Conservation (phyloP, 345 rosid genomes). For the Theobroma cacao region DNA sequence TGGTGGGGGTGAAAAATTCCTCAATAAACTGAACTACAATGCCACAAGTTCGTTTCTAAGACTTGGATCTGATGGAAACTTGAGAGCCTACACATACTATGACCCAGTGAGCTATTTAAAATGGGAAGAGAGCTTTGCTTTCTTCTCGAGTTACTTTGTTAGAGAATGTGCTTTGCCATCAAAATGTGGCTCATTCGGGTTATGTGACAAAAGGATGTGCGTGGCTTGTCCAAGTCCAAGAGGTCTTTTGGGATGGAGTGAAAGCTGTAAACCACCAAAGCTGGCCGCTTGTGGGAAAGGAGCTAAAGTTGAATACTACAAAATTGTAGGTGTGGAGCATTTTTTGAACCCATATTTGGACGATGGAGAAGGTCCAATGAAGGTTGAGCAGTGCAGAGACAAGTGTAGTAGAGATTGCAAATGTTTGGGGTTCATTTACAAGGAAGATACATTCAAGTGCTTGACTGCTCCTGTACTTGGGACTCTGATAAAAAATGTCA, state of each 20-base stretch:
- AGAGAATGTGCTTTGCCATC: slow-evolving; percentile 13
- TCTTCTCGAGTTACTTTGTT: background rate
- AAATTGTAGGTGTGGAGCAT: background rate
- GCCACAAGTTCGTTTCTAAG: slow-evolving; percentile 1
- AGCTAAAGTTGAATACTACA: background rate
- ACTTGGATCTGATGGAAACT: background rate
- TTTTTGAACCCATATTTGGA: slow-evolving; percentile 20
- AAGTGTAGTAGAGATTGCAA: slow-evolving; percentile 37
- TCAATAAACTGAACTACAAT: slow-evolving; percentile 20
- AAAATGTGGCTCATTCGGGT: slow-evolving; percentile 8
- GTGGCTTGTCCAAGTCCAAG: slow-evolving; percentile 8
- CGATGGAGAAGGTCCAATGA: slow-evolving; percentile 24
- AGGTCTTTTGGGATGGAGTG: slow-evolving; percentile 3
- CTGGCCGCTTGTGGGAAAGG: background rate
- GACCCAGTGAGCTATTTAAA: background rate
- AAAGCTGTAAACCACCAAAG: slow-evolving; percentile 5
- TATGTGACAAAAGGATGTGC: slow-evolving; percentile 2
- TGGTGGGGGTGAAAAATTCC: background rate
- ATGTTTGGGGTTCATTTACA: slow-evolving; percentile 31
- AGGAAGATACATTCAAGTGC: slow-evolving; percentile 18
- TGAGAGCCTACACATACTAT: slow-evolving; percentile 1
- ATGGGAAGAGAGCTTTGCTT: slow-evolving; percentile 14
- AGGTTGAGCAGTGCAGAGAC: slow-evolving; percentile 23
- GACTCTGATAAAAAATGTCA: slow-evolving; percentile 8
- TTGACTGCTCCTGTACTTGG: slow-evolving; percentile 13